These are phyloP conservation scores for Sabuloglossum arenarium DNA, from an alignment of 495 filamentous ascomycete genomes.

Conservation along the genomic window DNA sequence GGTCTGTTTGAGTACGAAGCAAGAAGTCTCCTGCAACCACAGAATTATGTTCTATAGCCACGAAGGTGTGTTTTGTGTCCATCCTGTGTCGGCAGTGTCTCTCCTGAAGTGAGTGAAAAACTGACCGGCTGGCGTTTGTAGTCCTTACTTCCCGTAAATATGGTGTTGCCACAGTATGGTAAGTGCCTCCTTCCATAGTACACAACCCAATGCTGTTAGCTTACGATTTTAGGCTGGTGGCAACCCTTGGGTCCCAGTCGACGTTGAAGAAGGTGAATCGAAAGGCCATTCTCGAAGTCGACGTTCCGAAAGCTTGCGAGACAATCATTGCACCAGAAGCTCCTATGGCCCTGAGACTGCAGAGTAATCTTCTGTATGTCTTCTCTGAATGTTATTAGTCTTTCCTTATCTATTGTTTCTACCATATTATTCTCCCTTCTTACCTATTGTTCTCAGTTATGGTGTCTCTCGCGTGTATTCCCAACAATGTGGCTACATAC, in stretches of 20 bases:
- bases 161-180: conserved; percentile 92
- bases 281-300: conserved; percentile 76
- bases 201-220: background rate
- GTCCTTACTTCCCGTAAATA: conserved; percentile 76
- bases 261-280: conserved; percentile 52
- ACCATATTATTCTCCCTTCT: too few species aligned
- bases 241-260: conserved; percentile 63
- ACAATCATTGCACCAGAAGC: conserved; percentile 69
- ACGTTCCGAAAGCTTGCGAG: conserved; percentile 68
- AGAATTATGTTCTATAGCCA: background rate
- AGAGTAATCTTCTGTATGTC: conserved; percentile 62
- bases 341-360: conserved; percentile 78
- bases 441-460: conserved; percentile 28
- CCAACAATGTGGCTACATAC: conserved; percentile 72
- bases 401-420: too few species aligned
- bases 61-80: background rate
- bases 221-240: conserved; percentile 53
- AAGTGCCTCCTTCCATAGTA: conserved; percentile 16
- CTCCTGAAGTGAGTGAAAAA: too few species aligned
- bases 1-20: background rate
- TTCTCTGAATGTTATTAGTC: background rate
- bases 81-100: background rate
- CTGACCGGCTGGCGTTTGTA: conserved; percentile 12
- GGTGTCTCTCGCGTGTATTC: conserved; percentile 67
- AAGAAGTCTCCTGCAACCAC: background rate